Evolutionary conservation across 345 rosid species (phyloP), one percentile per base, ranked within the genome.

Genomic region (Hevea brasiliensis): DNA sequence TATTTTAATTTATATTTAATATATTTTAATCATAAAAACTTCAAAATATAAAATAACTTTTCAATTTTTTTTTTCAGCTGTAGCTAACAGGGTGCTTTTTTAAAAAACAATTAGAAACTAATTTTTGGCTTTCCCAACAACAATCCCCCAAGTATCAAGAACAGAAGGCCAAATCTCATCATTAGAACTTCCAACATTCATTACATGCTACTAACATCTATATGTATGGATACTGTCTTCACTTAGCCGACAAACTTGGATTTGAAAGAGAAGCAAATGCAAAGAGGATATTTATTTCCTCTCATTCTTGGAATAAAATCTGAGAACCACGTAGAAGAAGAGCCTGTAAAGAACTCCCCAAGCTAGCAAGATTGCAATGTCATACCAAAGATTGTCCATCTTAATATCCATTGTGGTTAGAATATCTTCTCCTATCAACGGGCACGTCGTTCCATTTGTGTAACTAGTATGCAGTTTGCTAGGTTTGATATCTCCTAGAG

Each of bases 311-410:
- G 90, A 86, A 50, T 83, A 86, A 79, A 86, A 85, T 74, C 90
- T 73, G 27, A 89, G 82, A 72, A 83, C 87, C 44, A 84, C 48
- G 48, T 85, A 87, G 85, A 87, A 87, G 79, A 85, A 76, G 57
- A 86, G 72, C 32, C 91, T 72, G 68, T 86, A 85, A 58, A 83
- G 86, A 40, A 87, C 85, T 11, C 89, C 88, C 89, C 90, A 87
- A 29, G 93, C 89, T 13, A 87, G 79, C 85, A 87, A 85, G 54
- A 89, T 85, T 0, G 61, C 81, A 61, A 87, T 60, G 61, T 86
- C 83, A 66, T 76, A 75, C 90, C 89, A 87, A 42, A 86, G 58
- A 54, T 82, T 76, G 42, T 77, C 81, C 65, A 77, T 50, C 11
- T 76, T 56, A 53, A 87, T 83, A 21, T 76, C 85, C 94, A 89